Percentiles rank a stretch among this genome's conserved stretches.
Evolutionary conservation across 805 yeast species (phyloP).

Genomic region (Candida maesae): DNA sequence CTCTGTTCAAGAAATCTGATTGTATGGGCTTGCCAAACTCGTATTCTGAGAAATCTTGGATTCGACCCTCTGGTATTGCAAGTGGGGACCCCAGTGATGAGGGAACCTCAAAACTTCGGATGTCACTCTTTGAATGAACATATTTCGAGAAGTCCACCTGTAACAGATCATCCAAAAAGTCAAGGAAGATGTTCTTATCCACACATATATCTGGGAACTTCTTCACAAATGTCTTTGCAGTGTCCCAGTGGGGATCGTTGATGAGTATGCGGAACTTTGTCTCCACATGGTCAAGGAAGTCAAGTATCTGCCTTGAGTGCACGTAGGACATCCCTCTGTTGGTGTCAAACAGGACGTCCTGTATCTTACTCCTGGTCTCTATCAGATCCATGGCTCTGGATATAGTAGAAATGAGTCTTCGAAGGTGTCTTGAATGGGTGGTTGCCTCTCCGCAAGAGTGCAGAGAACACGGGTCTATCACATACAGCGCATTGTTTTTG

Average conservation of each 20-base stretch:
- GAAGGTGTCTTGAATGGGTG: neutral
- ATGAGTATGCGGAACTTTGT: slow-evolving; percentile 13
- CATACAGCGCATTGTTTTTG: too few species aligned
- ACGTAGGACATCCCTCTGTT: slow-evolving; percentile 13
- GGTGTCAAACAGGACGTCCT: slow-evolving; percentile 11
- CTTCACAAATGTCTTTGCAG: slow-evolving; percentile 10
- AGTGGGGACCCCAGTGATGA: slow-evolving; percentile 17
- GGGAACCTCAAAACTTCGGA: slow-evolving; percentile 9
- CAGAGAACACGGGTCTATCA: too few species aligned
- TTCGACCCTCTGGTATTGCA: slow-evolving; percentile 7
- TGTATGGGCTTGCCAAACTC: too few species aligned
- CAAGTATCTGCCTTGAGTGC: slow-evolving; percentile 14
- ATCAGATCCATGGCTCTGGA: neutral
- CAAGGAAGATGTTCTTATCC: slow-evolving; percentile 10
- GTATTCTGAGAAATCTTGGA: too few species aligned
- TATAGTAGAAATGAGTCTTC: neutral
- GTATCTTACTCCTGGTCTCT: slow-evolving; percentile 9
- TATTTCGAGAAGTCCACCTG: slow-evolving; percentile 15
- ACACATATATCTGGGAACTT: slow-evolving; percentile 15
- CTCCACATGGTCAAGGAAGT: slow-evolving; percentile 15
- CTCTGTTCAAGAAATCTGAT: too few species aligned
- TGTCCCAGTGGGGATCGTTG: slow-evolving; percentile 13
- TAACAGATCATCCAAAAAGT: slow-evolving; percentile 16
- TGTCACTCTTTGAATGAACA: slow-evolving; percentile 10
- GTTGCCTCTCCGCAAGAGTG: too few species aligned